These are phyloP conservation scores for Phaeosphaeriaceae sp. DNA, from an alignment of 2,329 filamentous ascomycete genomes.

Conservation along the genomic window DNA sequence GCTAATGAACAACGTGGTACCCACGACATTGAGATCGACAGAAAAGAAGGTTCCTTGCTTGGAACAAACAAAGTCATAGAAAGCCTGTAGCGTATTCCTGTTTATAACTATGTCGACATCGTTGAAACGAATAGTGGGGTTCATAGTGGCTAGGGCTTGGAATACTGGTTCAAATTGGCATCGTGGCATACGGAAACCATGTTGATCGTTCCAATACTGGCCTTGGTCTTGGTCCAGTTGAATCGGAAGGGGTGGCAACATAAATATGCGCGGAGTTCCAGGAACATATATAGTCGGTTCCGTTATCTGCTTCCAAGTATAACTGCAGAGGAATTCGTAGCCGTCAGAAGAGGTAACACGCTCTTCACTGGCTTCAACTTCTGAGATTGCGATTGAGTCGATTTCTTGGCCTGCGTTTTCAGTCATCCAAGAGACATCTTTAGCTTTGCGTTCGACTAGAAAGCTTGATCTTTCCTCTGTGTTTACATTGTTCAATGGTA, in stretches of 20 bases:
- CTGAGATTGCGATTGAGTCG: too few relatives aligned
- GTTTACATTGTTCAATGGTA: too few relatives aligned
- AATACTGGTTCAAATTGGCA: conserved; percentile 36
- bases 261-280: conserved; percentile 2
- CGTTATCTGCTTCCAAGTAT: conserved; percentile 5
- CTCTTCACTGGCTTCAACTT: not conserved
- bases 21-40: conserved; percentile 41
- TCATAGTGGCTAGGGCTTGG: conserved; percentile 22
- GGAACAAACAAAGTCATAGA: too few relatives aligned
- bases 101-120: conserved; percentile 25
- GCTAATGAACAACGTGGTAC: conserved; percentile 43
- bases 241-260: not conserved
- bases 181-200: conserved; percentile 31
- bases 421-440: too few relatives aligned
- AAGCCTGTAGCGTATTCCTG: conserved; percentile 21
- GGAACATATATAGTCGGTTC: conserved; percentile 7
- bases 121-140: conserved; percentile 13
- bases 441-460: too few relatives aligned
- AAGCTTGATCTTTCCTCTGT: too few relatives aligned
- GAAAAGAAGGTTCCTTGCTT: conserved; percentile 31
- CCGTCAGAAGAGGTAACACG: not conserved
- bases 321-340: conserved; percentile 13
- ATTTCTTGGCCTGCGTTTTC: too few relatives aligned
- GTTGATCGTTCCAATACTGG: conserved; percentile 33
- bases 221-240: conserved; percentile 6